Conservation (phyloP, 2,329 filamentous ascomycete species). For the Sarocladiaceae sp. region DNA sequence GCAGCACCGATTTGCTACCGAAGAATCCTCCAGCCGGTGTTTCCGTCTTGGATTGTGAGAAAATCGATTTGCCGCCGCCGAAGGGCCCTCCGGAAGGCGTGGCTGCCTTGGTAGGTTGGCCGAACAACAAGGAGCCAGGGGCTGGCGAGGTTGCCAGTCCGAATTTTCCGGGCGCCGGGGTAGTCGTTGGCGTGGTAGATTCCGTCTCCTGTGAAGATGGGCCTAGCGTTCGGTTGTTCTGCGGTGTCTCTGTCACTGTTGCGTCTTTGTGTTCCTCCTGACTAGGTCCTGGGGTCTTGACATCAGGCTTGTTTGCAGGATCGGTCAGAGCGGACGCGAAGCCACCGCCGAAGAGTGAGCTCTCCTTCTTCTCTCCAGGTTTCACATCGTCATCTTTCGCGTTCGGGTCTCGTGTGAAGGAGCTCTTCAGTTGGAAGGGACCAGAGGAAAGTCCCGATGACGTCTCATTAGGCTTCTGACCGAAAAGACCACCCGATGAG, state of each 20-base stretch:
- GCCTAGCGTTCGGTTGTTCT: slow-evolving; percentile 23
- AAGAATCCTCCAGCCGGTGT: not conserved
- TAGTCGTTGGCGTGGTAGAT: slow-evolving; percentile 47
- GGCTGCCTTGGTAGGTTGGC: slow-evolving; percentile 1
- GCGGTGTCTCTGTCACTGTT: slow-evolving; percentile 26
- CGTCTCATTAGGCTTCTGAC: slow-evolving; percentile 12
- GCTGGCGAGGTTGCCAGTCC: slow-evolving; percentile 31
- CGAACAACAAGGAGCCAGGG: slow-evolving; percentile 26
- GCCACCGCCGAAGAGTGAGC: slow-evolving; percentile 54
- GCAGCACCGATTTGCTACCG: slow-evolving; percentile 10
- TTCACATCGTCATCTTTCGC: slow-evolving; percentile 56
- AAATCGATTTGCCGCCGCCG: slow-evolving; percentile 18
- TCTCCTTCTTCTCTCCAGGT: slow-evolving; percentile 33
- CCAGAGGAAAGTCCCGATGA: slow-evolving; percentile 26
- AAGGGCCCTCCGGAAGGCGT: not conserved
- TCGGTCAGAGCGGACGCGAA: slow-evolving; percentile 58
- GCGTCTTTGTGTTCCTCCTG: slow-evolving; percentile 53
- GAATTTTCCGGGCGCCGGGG: slow-evolving; percentile 46
- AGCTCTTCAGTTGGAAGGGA: slow-evolving; percentile 64
- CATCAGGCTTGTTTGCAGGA: slow-evolving; percentile 31
- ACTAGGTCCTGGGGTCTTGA: slow-evolving; percentile 29
- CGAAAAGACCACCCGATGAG: slow-evolving; percentile 26
- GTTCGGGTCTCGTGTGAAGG: slow-evolving; percentile 61
- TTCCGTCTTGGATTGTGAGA: slow-evolving; percentile 14
- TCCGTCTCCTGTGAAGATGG: slow-evolving; percentile 14